Percentiles rank a stretch among this genome's conserved stretches.
Evolutionary conservation across 345 rosid species (phyloP).

Genomic region (Adansonia digitata): DNA sequence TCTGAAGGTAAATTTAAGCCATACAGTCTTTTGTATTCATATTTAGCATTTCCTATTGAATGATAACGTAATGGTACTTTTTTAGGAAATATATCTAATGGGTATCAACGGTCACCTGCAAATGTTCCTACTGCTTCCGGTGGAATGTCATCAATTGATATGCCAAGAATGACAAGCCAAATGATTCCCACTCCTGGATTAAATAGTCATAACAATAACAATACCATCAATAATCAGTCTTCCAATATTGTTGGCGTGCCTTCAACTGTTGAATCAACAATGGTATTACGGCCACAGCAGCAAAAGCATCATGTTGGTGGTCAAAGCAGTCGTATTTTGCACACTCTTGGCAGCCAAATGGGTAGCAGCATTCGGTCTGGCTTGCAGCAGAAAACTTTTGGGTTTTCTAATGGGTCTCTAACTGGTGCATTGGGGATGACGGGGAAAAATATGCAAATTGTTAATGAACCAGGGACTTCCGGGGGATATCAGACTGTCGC

Average conservation of each 20-base stretch:
- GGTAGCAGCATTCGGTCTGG: constrained; percentile 54
- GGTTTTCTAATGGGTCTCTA: constrained; percentile 54
- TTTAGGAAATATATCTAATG: constrained; percentile 65
- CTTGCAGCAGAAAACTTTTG: constrained; percentile 66
- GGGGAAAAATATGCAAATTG: constrained; percentile 45
- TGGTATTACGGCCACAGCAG: constrained; percentile 57
- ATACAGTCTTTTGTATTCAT: constrained; percentile 9
- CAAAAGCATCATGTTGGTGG: constrained; percentile 53
- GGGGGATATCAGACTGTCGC: constrained; percentile 49
- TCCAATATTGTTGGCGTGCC: constrained; percentile 52
- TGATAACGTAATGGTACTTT: constrained; percentile 7
- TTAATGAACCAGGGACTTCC: constrained; percentile 46
- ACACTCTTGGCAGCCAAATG: constrained; percentile 67
- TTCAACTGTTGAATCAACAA: constrained; percentile 62
- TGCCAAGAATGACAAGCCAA: constrained; percentile 59
- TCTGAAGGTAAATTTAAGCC: constrained; percentile 39
- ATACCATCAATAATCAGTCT: constrained; percentile 45
- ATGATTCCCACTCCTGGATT: constrained; percentile 99
- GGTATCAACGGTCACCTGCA: constrained; percentile 60
- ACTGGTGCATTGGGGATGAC: constrained; percentile 63
- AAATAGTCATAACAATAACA: constrained; percentile 35
- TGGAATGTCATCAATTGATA: constrained; percentile 68
- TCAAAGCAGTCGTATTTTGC: constrained; percentile 64
- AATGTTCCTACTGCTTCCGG: constrained; percentile 61
- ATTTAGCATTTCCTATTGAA: constrained; percentile 1